Evolutionary conservation across 2,329 filamentous ascomycete species (phyloP).

Genomic region (Claviceps sp.): DNA sequence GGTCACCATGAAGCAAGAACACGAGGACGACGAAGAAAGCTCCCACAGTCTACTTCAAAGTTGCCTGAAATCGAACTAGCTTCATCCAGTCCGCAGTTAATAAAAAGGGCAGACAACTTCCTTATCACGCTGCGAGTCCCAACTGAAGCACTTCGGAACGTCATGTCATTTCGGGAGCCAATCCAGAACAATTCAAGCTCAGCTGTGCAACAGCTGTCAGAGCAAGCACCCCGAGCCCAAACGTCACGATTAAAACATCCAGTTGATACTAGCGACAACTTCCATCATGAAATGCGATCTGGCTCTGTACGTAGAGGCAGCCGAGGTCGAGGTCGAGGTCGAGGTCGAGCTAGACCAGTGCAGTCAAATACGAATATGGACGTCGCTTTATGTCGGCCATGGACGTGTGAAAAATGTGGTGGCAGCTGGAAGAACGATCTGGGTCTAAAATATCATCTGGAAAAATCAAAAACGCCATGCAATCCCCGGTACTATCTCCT

Average conservation of each 20-base stretch:
- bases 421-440: constrained; percentile 44
- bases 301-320: not conserved
- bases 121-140: constrained; percentile 2
- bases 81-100: not conserved
- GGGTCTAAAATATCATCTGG: constrained; percentile 44
- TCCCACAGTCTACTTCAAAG: not conserved
- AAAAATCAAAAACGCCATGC: constrained; percentile 39
- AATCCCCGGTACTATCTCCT: constrained; percentile 28
- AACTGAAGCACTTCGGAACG: not conserved
- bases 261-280: not conserved
- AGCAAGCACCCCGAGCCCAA: not conserved
- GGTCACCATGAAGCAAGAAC: not conserved
- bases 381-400: constrained; percentile 17
- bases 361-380: constrained; percentile 7
- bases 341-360: constrained; percentile 1
- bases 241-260: not conserved
- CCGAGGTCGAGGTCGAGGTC: constrained; percentile 5
- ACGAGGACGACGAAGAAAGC: constrained; percentile 1
- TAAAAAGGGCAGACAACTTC: not conserved
- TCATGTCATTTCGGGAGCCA: not conserved
- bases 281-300: not conserved
- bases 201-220: not conserved
- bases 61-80: not conserved
- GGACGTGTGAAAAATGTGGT: constrained; percentile 38
- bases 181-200: not conserved